Conservation (phyloP, 1,284 basidiomycete species). For the Microbotryum saponariae region DNA sequence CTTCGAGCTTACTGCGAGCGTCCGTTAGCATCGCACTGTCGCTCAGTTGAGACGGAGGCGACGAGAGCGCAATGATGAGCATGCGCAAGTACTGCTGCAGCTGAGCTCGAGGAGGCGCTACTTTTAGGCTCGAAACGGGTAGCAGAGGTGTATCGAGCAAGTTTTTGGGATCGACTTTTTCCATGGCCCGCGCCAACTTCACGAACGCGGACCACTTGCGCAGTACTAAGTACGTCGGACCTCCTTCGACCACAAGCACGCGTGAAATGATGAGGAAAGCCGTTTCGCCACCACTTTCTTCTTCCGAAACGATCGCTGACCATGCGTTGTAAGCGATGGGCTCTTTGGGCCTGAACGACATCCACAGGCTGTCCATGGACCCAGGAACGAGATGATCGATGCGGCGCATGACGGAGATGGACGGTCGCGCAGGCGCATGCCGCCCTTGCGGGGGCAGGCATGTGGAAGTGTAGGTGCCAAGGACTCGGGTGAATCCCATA, state of each 20-base stretch:
- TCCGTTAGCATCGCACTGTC: background rate
- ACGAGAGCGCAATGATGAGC: slow-evolving; percentile 23
- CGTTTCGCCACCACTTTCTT: background rate
- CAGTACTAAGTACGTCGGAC: slow-evolving; percentile 3
- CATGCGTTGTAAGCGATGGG: slow-evolving; percentile 13
- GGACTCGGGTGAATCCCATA: slow-evolving; percentile 24
- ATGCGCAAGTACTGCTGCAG: slow-evolving; percentile 23
- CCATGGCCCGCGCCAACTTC: slow-evolving; percentile 4
- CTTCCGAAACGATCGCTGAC: slow-evolving; percentile 19
- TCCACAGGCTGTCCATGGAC: slow-evolving; percentile 20
- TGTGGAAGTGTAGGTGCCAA: slow-evolving; percentile 24
- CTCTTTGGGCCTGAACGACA: background rate
- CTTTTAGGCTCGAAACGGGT: background rate
- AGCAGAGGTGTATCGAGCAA: slow-evolving; percentile 14
- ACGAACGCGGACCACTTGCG: slow-evolving; percentile 1
- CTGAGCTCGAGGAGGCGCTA: background rate
- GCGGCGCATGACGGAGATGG: slow-evolving; percentile 8
- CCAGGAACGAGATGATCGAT: slow-evolving; percentile 26
- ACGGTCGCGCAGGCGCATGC: slow-evolving; percentile 10
- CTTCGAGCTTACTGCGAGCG: slow-evolving; percentile 17
- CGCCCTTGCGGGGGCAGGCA: slow-evolving; percentile 9
- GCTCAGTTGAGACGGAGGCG: slow-evolving; percentile 1
- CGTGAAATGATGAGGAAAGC: slow-evolving; percentile 16
- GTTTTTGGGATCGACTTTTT: slow-evolving; percentile 8
- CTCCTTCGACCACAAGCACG: background rate